Evolutionary conservation across 306 rosid genomes (phyloP), one percentile per base, ranked within the genome.

Genomic region (Gleditsia sinensis): DNA sequence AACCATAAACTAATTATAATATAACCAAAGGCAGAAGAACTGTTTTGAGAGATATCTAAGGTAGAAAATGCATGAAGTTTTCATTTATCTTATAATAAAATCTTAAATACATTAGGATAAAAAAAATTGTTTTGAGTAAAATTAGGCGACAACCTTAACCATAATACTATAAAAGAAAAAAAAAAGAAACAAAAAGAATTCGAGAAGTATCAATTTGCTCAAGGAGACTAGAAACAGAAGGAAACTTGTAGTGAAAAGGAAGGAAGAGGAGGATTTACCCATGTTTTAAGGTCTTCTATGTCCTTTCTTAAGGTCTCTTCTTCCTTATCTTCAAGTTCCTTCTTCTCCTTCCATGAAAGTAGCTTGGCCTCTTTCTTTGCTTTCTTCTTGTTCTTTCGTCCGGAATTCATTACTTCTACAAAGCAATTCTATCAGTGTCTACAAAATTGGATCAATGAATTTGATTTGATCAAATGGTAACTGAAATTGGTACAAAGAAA

Each of bases 271-370:
- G 6, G 9, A 9, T 6, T 4, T 64, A 83, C 86, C 86, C 83
- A 83, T 70, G 30, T n/a, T 34, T 65, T 23, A 5, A 83, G 69
- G 27, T 70, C 78, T 46, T 83, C 17, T 3, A 65, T 64, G 14
- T 75, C 83, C 21, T 75, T 78, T 40, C 14, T 75, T 21, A 83
- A 16, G 37, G 0, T n/a, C 17, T 57, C 80, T 71, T 64, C 83
- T 57, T 83, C 86, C 23, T 48, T 65, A 10, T 61, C 21, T 2
- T 33, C 60, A 37, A 54, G 37, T 56, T 78, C 54, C 53, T 30
- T 78, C 71, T 78, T 78, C 53, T 68, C 54, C 16, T 60, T 30
- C 76, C 56, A 56, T 57, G 71, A 1, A 16, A 23, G 32, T 0
- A 5, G 45, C 46, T 30, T 75, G 39, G 32, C 51, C 27, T 61